Conservation (phyloP, 495 filamentous ascomycete genomes). For the Durotheca rogersii region DNA sequence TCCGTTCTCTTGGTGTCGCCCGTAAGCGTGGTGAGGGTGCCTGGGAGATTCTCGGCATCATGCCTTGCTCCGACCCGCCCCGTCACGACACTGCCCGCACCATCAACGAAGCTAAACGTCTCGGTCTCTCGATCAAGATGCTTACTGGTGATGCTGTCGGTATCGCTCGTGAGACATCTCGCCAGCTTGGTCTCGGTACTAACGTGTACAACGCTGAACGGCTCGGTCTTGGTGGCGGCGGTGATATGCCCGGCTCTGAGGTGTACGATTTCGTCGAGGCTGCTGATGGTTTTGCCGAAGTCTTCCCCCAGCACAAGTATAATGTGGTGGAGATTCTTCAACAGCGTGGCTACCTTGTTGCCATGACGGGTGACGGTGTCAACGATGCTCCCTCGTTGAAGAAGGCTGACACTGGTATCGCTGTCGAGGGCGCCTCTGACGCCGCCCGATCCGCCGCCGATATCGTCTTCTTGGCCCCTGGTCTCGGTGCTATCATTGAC, state of each 20-base stretch:
- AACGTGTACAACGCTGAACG: constrained; percentile 93
- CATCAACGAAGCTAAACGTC: constrained; percentile 81
- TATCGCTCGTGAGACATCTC: constrained; percentile 88
- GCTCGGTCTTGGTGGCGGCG: constrained; percentile 78
- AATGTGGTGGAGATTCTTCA: constrained; percentile 96
- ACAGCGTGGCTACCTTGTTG: constrained; percentile 92
- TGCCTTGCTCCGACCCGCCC: constrained; percentile 90
- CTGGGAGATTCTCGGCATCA: constrained; percentile 92
- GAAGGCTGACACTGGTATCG: constrained; percentile 93
- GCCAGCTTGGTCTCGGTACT: constrained; percentile 85
- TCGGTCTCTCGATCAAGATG: constrained; percentile 93
- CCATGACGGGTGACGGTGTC: constrained; percentile 98
- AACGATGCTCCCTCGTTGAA: constrained; percentile 96
- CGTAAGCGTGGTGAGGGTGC: constrained; percentile 72
- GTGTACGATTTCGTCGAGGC: constrained; percentile 93
- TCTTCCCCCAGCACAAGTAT: constrained; percentile 98
- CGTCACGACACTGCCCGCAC: constrained; percentile 89
- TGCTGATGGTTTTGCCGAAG: constrained; percentile 93
- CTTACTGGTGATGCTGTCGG: constrained; percentile 94
- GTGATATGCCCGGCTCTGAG: constrained; percentile 88
- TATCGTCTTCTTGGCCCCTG: constrained; percentile 89
- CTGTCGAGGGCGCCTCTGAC: constrained; percentile 90
- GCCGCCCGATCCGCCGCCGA: constrained; percentile 90
- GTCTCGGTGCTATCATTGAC: constrained; percentile 89
- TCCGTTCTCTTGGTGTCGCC: constrained; percentile 88